Base-by-base conservation (phyloP, 2,329 filamentous ascomycete genomes). In the Metarhizium guizhouense region DNA sequence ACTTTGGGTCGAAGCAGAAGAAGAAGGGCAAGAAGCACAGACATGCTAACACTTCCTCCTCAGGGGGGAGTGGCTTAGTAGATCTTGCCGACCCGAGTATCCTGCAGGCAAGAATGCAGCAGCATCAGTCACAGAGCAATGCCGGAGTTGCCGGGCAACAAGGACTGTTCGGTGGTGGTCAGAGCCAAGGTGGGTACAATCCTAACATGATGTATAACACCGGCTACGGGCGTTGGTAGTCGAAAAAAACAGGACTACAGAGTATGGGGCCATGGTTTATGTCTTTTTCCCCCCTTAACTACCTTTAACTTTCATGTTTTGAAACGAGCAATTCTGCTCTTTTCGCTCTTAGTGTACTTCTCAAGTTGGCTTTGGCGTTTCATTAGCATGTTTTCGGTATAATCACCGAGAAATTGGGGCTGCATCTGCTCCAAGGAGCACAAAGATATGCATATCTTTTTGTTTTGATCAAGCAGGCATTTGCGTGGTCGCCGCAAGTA, bases 11-110 rank as follows among this genome's bases (percentile, higher is more conserved):
- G 79, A 95, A 96, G 86, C 91, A 95, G 84, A 96, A 95, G 87
- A 96, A 96, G 85, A 96, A 96, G 90, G 91, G 91, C 81, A 96
- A 96, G 86, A 96, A 96, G 90, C 93, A 96, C 83, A 95, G 92
- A 86, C 92, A 96, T 87, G 93, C 91, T 94, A 96, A 96, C 90
- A 96, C 93, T 93, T 96, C 92, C 89, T 97, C 93, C 86, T 95
- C 91, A 85, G 88, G 88, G 81, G 92, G 91, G 85, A 90, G 90
- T 89, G 92, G 90, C 81, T 85, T 96, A 93, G 92, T 95, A 81
- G 92, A 97, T 95, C 90, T 96, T 92, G 90, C 89, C 82, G 92
- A 97, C 90, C 93, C 93, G 83, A 96, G 90, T 83, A 96, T 96
- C 83, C 86, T 97, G 82, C 92, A 96, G 81, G 90, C 90, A 75